A percentile compares a stretch with the other conserved stretches of the same genome.
Evolutionary conservation across 1,139 yeast genomes (phyloP).

Genomic region (Saccharomyces hybrid): DNA sequence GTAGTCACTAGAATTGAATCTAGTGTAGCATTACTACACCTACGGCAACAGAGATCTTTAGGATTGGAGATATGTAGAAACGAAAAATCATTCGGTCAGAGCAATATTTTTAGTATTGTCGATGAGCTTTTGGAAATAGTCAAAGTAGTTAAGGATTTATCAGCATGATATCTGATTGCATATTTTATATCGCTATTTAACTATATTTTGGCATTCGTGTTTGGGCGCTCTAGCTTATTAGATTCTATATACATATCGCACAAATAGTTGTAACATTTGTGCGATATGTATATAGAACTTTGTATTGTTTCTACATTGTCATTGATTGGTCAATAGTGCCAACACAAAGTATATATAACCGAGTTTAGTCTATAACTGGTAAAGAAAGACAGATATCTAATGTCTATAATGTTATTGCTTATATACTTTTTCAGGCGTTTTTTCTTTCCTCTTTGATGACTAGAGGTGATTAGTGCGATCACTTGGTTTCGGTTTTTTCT

Average conservation of each 20-base stretch:
- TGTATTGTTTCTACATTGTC: not conserved
- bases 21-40: constrained; percentile 21
- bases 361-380: not conserved
- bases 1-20: constrained; percentile 30
- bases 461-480: not conserved
- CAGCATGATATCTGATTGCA: not conserved
- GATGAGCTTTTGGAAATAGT: constrained; percentile 11
- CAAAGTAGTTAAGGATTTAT: not conserved
- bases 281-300: no score
- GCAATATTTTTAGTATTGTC: constrained; percentile 20
- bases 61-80: constrained; percentile 18
- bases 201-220: not conserved
- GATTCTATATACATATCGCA: not conserved
- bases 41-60: constrained; percentile 23
- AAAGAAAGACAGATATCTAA: not conserved
- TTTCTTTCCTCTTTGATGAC: not conserved
- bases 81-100: constrained; percentile 11
- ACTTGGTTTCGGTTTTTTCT: not conserved
- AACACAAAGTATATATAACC: not conserved
- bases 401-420: not conserved
- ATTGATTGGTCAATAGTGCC: not conserved
- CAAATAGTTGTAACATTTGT: not conserved
- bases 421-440: not conserved
- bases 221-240: not conserved
- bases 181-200: not conserved